A percentile compares a stretch with the other conserved stretches of the same genome.
Evolutionary conservation across 257 asterid species (phyloP).

Genomic region (Primulina huaijiensis): DNA sequence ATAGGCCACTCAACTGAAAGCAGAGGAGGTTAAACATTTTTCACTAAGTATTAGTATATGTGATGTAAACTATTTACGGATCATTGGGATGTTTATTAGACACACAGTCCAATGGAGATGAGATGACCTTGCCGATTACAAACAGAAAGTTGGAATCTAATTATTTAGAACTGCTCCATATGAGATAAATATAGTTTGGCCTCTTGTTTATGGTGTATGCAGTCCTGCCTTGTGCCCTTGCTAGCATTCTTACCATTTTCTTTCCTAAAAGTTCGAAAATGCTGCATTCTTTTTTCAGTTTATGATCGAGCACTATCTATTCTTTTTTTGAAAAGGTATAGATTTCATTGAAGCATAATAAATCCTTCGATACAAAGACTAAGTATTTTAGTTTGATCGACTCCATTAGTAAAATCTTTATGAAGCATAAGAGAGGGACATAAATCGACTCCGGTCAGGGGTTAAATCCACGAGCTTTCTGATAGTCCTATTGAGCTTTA

Average conservation of each 20-base stretch:
- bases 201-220: not conserved
- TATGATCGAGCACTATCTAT: not conserved
- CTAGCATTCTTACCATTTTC: not conserved
- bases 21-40: not conserved
- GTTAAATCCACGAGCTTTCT: not conserved
- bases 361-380: not conserved
- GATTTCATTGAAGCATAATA: too few species aligned
- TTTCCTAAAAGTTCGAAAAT: not conserved
- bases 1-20: not conserved
- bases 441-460: not conserved
- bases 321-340: not conserved
- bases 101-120: too few species aligned
- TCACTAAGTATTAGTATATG: not conserved
- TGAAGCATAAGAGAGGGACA: not conserved
- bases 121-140: not conserved
- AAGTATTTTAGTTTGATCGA: too few species aligned
- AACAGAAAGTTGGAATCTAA: not conserved
- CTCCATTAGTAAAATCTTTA: not conserved
- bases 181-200: not conserved
- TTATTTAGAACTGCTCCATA: not conserved
- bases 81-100: not conserved
- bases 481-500: not conserved
- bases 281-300: not conserved
- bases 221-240: not conserved
- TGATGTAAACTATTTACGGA: not conserved